Evolutionary conservation across 306 rosid species (phyloP), one percentile per base, ranked within the genome.

Genomic region (Prunus kanzakura): DNA sequence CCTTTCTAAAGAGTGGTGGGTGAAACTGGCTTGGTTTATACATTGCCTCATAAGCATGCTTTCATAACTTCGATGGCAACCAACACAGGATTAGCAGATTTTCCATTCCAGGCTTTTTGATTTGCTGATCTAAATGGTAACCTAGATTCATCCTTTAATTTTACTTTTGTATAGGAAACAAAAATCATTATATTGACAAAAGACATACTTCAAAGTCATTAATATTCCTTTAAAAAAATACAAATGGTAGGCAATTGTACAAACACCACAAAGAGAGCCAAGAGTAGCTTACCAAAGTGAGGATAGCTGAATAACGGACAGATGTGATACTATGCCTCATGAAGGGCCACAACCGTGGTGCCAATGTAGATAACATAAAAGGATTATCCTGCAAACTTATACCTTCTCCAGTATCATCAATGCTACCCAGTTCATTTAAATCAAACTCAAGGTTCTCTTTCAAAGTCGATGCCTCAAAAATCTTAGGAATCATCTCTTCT

Each of bases 311-410:
- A 86, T 84, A 86, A 65, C 98, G 97, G 77, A 92, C 97, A 79
- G 97, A 92, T 78, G 91, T 84, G 78, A 95, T 92, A 75, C 90
- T 87, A 54, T 95, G 98, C 88, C 98, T 90, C 98, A 95, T 95
- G 86, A 95, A 95, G 63, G 98, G 97, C 98, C 98, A 95, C 82
- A 95, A 84, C 43, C 97, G 93, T 0, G 96, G 98, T 3, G 97
- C 97, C 84, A 95, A 67, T 61, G 89, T 83, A 38, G 93, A 84
- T 78, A 95, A 84, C 83, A 87, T 89, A 78, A 83, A 90, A 73
- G 97, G 97, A 87, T 88, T 89, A 79, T 92, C 93, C 50, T 69
- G 87, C 13, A 27, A n/a, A 77, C 64, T 50, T 75, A 70, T 62
- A 23, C 77, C 88, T 70, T 78, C 81, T 71, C 81, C 89, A 67